Evolutionary conservation across 768 basidiomycete genomes (phyloP).

Genomic region (Naganishia vaughanmartiniae): DNA sequence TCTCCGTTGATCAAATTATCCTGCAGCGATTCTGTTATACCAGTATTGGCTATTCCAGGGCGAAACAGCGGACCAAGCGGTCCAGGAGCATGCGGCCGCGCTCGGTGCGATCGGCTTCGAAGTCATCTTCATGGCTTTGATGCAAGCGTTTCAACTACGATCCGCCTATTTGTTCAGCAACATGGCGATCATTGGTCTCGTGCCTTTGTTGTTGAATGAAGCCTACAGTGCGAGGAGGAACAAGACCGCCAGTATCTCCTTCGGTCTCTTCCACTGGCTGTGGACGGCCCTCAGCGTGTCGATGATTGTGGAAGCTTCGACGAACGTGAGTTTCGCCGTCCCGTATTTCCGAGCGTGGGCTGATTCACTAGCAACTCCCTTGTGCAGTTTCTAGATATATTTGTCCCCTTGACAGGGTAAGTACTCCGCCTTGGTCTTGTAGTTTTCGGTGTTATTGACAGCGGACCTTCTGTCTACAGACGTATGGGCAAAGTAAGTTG

Average conservation of each 20-base stretch:
- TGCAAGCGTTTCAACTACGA: conserved; percentile 69
- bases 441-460: conserved; percentile 87
- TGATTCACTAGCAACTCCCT: conserved; percentile 58
- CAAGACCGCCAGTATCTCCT: conserved; percentile 57
- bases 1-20: conserved; percentile 29
- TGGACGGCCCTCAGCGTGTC: conserved; percentile 22
- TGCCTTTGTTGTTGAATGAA: conserved; percentile 49
- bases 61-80: conserved; percentile 1
- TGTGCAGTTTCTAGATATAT: conserved; percentile 68
- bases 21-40: conserved; percentile 7
- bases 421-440: conserved; percentile 62
- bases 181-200: conserved; percentile 54
- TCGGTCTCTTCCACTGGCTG: conserved; percentile 13
- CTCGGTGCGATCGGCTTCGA: conserved; percentile 63
- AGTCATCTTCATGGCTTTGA: conserved; percentile 58
- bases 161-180: conserved; percentile 70
- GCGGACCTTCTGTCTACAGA: background rate
- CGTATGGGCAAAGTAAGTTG: conserved; percentile 62
- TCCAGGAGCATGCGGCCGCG: conserved; percentile 62
- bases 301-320: conserved; percentile 52
- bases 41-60: conserved; percentile 12
- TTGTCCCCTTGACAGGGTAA: conserved; percentile 72
- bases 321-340: conserved; percentile 37
- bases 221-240: conserved; percentile 39
- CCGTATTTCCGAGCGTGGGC: conserved; percentile 30